phyloP scores from a whole-genome alignment of 352 stramenopile species.

The Globisporangium yorkense region DNA sequence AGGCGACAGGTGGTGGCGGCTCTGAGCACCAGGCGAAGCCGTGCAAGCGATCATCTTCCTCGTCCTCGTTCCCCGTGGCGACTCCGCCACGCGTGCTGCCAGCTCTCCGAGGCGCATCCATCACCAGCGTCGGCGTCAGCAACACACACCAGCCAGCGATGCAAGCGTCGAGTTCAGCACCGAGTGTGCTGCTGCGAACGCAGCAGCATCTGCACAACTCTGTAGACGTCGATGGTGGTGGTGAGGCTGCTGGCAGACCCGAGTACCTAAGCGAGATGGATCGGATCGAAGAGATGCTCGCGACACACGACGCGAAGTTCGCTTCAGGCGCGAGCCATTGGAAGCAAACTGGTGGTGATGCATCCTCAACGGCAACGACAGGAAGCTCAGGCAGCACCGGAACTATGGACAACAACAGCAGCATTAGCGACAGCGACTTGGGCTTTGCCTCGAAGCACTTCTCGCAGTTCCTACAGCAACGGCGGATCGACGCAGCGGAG shows the following conservation, averaged over 20 bases:
- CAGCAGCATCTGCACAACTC: neutral
- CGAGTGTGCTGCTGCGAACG: neutral
- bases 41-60: constrained; percentile 5
- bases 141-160: neutral
- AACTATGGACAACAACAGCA: neutral
- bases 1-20: constrained; percentile 8
- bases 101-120: neutral
- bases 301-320: constrained; percentile 17
- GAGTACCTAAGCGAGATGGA: constrained; percentile 47
- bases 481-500: constrained; percentile 1
- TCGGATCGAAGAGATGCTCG: constrained; percentile 50
- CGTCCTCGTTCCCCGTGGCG: neutral
- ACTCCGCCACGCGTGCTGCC: constrained; percentile 9
- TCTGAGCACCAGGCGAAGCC: neutral
- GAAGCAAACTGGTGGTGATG: constrained; percentile 3
- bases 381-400: neutral
- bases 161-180: constrained; percentile 6
- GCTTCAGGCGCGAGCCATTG: constrained; percentile 1
- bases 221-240: neutral
- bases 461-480: constrained; percentile 13
- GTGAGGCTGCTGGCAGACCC: neutral
- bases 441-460: constrained; percentile 2
- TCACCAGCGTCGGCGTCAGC: neutral
- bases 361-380: neutral
- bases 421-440: neutral